These are phyloP conservation scores for Thuja plicata DNA, from an alignment of 83 land plant genomes.

Conservation along the genomic window DNA sequence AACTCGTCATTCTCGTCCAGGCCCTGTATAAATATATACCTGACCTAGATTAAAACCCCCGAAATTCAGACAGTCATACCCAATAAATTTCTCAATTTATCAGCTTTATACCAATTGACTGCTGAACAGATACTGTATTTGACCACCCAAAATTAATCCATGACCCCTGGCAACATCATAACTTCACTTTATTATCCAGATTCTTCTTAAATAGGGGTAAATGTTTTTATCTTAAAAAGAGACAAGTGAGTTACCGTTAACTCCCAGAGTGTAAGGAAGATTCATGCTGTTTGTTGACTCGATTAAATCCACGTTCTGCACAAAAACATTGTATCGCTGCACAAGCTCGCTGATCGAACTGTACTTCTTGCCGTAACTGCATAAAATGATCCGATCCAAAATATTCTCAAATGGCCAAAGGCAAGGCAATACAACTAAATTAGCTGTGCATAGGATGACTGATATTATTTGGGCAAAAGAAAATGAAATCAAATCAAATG, in stretches of 20 bases:
- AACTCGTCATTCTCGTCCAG: too few species aligned
- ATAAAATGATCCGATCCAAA: background rate
- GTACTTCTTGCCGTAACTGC: constrained; percentile 81
- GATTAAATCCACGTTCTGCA: constrained; percentile 67
- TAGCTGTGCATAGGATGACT: background rate
- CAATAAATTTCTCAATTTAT: background rate
- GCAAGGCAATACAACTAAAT: background rate
- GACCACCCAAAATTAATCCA: background rate
- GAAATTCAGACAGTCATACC: background rate
- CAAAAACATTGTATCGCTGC: constrained; percentile 60
- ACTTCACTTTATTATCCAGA: background rate
- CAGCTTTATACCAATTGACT: background rate
- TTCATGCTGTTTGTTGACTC: constrained; percentile 57
- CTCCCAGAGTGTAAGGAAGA: constrained; percentile 68
- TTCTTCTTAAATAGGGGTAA: background rate
- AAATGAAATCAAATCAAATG: background rate
- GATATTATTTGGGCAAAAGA: background rate
- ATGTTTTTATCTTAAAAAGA: background rate
- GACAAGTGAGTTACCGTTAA: constrained; percentile 56
- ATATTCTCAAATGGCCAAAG: background rate
- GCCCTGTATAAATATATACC: too few species aligned
- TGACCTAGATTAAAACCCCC: too few species aligned
- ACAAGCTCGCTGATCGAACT: constrained; percentile 62
- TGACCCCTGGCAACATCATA: too few species aligned
- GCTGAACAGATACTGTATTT: background rate